phyloP scores from a whole-genome alignment of 2,329 filamentous ascomycete genomes.

The Hansfordia pulvinata region DNA sequence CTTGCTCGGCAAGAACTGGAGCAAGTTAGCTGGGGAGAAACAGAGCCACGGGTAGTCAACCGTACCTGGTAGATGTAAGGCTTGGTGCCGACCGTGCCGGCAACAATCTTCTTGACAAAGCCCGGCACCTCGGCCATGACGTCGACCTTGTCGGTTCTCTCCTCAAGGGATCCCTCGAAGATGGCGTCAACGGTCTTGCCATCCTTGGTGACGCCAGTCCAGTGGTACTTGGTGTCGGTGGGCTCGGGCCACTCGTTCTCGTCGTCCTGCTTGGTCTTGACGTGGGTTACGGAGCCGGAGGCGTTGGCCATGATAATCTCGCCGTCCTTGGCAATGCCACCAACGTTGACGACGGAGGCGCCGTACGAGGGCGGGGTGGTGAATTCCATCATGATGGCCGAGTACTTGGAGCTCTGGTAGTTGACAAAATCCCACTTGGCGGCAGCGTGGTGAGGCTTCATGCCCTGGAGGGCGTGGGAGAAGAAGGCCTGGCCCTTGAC shows the following conservation, averaged over 20 bases:
- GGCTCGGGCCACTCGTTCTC: slow-evolving; percentile 87
- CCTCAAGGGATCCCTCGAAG: slow-evolving; percentile 55
- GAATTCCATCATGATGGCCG: slow-evolving; percentile 90
- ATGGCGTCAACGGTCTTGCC: slow-evolving; percentile 58
- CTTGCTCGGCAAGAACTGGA: slow-evolving; percentile 54
- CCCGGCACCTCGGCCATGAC: slow-evolving; percentile 94
- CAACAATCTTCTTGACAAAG: slow-evolving; percentile 90
- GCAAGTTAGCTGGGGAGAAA: slow-evolving; percentile 1
- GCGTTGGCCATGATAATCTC: slow-evolving; percentile 65
- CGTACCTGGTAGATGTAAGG: slow-evolving; percentile 95
- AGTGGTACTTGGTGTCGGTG: slow-evolving; percentile 57
- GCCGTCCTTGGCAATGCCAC: slow-evolving; percentile 67
- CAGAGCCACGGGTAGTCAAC: slow-evolving; percentile 9
- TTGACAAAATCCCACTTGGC: slow-evolving; percentile 86
- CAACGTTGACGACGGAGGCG: slow-evolving; percentile 68
- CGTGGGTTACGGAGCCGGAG: slow-evolving; percentile 53
- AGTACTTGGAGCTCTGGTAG: slow-evolving; percentile 79
- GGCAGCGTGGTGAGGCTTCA: slow-evolving; percentile 97
- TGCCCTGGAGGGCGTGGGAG: slow-evolving; percentile 80
- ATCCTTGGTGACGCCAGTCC: slow-evolving; percentile 67
- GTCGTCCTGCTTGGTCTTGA: slow-evolving; percentile 53
- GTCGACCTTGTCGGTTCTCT: slow-evolving; percentile 71
- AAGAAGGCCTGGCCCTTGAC: slow-evolving; percentile 71
- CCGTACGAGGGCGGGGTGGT: slow-evolving; percentile 90
- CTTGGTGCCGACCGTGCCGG: slow-evolving; percentile 77